Evolutionary conservation across 768 basidiomycete species (phyloP), one percentile per base, ranked within the genome.

Genomic region (Xerocomus potaroensis): DNA sequence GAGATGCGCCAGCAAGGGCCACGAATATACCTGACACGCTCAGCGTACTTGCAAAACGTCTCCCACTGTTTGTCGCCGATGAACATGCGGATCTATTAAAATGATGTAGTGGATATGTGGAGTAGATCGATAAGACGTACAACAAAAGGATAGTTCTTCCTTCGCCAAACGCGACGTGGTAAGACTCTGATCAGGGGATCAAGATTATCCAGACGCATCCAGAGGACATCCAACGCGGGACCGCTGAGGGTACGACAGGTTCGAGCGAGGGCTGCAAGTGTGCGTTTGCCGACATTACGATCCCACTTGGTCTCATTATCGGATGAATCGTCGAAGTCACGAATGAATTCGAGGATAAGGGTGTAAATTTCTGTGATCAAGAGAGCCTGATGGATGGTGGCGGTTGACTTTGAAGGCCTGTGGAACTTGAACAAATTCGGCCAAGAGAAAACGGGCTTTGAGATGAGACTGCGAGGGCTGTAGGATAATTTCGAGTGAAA

Each of bases 21-120:
- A 29, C 54, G 47, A 5, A 64, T 15, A 22, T 45, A 59, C 27
- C 39, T 49, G 29, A 64, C 57, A 19, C 64, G 62, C 7, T 38
- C 48, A 0, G 62, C 57, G 14, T 64, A 64, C 18, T 56, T 56
- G 33, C 26, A 43, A 38, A 64, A 66, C 4, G 48, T 57, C 1
- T 14, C 3, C 64, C 64, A 66, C 33, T 63, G 59, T 19, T 55
- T 58, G 35, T 63, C 56, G 18, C 61, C 48, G 53, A 62, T 48
- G 37, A 63, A 60, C 43, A 53, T 43, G 4, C 58, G 55, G 15
- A 62, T 44, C 60, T 62, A 38, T 16, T 27, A 24, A 1, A 15
- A 38, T 19, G 15, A 41, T 18, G 10, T 8, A 22, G 37, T 23
- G n/a, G 24, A 12, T 3, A 26, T 16, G 5, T 3, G 9, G 14